phyloP scores from a whole-genome alignment of 1,139 yeast species.

The Pneumocystis murina region DNA sequence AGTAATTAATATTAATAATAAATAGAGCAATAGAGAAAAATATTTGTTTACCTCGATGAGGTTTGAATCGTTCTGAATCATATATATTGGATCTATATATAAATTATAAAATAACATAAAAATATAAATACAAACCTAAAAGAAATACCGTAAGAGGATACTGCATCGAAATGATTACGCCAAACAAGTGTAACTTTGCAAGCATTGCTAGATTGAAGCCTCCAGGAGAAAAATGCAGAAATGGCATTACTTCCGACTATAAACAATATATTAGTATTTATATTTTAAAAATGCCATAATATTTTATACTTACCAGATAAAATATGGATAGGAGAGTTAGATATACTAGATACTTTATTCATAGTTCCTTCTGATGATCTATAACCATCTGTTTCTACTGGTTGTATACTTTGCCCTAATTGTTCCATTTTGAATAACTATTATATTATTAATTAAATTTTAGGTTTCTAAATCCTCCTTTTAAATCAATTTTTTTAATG shows the following conservation, averaged over 20 bases:
- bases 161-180: constrained; percentile 16
- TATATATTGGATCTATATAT: constrained; percentile 13
- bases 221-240: constrained; percentile 17
- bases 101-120: background rate
- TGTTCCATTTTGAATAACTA: background rate
- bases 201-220: constrained; percentile 15
- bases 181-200: constrained; percentile 17
- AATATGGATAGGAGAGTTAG: constrained; percentile 2
- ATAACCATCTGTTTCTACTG: background rate
- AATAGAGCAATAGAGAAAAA: background rate
- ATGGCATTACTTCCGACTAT: constrained; percentile 17
- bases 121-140: constrained; percentile 3
- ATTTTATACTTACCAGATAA: constrained; percentile 7
- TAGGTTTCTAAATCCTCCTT: background rate
- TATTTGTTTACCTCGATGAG: constrained; percentile 10
- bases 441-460: background rate
- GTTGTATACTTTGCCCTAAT: background rate
- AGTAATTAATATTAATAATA: background rate
- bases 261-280: background rate
- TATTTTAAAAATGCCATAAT: background rate
- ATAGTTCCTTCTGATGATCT: background rate
- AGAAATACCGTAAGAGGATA: constrained; percentile 15
- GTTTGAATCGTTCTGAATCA: constrained; percentile 15
- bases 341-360: background rate
- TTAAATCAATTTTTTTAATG: background rate